These are phyloP conservation scores for Phellopilus nigrolimitatus DNA, from an alignment of 1,284 basidiomycete genomes.

Conservation along the genomic window DNA sequence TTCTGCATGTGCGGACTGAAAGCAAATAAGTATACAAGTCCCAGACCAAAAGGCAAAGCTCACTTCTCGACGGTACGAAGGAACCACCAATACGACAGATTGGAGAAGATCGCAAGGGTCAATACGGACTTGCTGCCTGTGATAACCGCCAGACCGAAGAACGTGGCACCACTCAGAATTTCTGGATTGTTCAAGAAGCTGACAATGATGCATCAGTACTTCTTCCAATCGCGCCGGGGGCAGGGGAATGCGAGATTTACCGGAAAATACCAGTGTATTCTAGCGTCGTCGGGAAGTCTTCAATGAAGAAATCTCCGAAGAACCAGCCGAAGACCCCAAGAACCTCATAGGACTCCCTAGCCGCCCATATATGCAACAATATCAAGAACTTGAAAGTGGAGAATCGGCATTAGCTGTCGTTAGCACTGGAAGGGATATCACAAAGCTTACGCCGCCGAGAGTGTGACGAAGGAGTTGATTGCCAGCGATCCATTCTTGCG, in stretches of 20 bases:
- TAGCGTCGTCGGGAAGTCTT: slow-evolving; percentile 85
- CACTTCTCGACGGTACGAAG: slow-evolving; percentile 83
- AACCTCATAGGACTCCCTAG: slow-evolving; percentile 86
- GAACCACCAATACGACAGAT: slow-evolving; percentile 91
- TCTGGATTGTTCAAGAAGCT: slow-evolving; percentile 95
- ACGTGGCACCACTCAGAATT: slow-evolving; percentile 91
- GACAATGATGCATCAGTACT: neutral
- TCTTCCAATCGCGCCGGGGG: neutral
- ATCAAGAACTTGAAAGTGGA: slow-evolving; percentile 74
- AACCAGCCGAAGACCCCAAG: slow-evolving; percentile 96
- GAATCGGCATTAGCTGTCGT: neutral
- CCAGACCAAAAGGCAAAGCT: slow-evolving; percentile 26
- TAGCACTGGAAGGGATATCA: neutral
- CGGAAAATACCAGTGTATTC: slow-evolving; percentile 97
- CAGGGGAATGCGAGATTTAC: slow-evolving; percentile 30
- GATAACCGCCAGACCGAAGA: slow-evolving; percentile 90
- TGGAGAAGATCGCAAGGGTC: slow-evolving; percentile 77
- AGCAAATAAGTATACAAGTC: slow-evolving; percentile 8
- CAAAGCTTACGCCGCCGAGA: slow-evolving; percentile 64
- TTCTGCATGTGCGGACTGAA: slow-evolving; percentile 93
- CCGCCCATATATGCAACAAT: slow-evolving; percentile 88
- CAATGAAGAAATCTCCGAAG: slow-evolving; percentile 97
- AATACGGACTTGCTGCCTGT: slow-evolving; percentile 87
- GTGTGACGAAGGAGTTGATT: slow-evolving; percentile 86
- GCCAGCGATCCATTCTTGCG: slow-evolving; percentile 84